Conservation (phyloP, 1,139 yeast genomes). For the Arxiozyma bovina region DNA sequence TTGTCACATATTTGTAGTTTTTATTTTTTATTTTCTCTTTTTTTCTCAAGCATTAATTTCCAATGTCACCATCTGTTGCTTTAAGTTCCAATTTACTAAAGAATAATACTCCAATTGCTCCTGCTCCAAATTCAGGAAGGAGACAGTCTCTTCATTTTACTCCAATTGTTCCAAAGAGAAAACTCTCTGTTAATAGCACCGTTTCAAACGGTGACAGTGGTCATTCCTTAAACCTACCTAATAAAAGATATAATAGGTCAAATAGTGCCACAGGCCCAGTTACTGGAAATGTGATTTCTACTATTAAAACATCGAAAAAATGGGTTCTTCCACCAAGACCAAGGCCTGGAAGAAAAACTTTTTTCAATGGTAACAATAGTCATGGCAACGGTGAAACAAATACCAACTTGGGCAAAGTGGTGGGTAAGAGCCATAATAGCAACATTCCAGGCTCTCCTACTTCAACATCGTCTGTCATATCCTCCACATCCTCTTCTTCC, state of each 20-base stretch:
- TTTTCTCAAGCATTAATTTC: not conserved
- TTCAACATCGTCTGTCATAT: not conserved
- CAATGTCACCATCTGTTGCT: slow-evolving; percentile 5
- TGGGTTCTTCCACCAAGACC: slow-evolving; percentile 40
- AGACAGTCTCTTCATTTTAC: slow-evolving; percentile 6
- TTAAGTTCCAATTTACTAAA: slow-evolving; percentile 1
- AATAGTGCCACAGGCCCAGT: not conserved
- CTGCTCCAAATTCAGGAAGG: not conserved
- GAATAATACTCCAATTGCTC: not conserved
- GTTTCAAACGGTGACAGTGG: not conserved
- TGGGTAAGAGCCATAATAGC: not conserved
- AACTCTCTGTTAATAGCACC: slow-evolving; percentile 1
- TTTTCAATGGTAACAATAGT: slow-evolving; percentile 1
- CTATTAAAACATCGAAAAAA: slow-evolving; percentile 22
- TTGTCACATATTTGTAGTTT: not conserved
- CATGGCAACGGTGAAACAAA: not conserved
- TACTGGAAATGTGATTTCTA: not conserved
- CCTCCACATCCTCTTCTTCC: not conserved
- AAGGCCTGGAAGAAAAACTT: slow-evolving; percentile 40
- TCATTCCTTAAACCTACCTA: not conserved
- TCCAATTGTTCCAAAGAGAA: slow-evolving; percentile 10
- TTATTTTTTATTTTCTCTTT: too few species aligned
- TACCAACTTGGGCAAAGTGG: too few species aligned
- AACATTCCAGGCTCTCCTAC: not conserved
- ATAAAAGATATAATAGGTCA: not conserved